phyloP scores from a whole-genome alignment of 1,284 basidiomycete species.

The Trichosporon sp. region DNA sequence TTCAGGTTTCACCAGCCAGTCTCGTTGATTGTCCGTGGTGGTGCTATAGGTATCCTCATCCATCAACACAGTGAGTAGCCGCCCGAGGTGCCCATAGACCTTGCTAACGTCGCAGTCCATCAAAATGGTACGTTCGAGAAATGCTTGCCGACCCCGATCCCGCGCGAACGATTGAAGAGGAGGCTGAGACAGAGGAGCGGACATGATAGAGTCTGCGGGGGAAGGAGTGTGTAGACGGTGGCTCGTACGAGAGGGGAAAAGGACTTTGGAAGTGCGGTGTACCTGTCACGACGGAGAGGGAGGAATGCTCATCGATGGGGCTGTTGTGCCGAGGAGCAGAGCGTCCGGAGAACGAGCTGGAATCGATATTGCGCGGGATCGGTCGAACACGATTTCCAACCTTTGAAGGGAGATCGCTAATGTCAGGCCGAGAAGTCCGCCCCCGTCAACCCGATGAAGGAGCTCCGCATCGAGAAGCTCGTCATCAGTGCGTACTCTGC shows the following conservation, averaged over 20 bases:
- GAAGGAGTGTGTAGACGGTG: neutral
- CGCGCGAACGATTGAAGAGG: neutral
- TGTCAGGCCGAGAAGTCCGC: constrained; percentile 82
- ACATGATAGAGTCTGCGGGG: neutral
- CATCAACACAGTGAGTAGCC: constrained; percentile 23
- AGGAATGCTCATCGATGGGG: neutral
- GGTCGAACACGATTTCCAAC: neutral
- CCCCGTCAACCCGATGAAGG: constrained; percentile 91
- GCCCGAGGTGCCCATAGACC: neutral
- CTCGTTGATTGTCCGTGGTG: constrained; percentile 10
- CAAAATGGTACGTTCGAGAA: constrained; percentile 22
- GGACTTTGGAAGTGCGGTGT: neutral
- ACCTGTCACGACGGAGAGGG: neutral
- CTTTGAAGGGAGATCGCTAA: neutral
- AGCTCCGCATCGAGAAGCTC: constrained; percentile 97
- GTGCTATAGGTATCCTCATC: constrained; percentile 14
- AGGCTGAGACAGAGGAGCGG: neutral
- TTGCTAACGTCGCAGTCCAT: constrained; percentile 18
- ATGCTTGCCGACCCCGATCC: constrained; percentile 3
- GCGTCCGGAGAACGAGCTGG: neutral
- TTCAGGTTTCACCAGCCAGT: constrained; percentile 13
- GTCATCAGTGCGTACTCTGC: constrained; percentile 83
- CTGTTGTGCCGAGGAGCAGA: neutral
- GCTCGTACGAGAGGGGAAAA: neutral
- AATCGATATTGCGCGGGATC: neutral